phyloP scores from a whole-genome alignment of 225 moss, liverwort and hornwort species.

The Bryum argenteum region DNA sequence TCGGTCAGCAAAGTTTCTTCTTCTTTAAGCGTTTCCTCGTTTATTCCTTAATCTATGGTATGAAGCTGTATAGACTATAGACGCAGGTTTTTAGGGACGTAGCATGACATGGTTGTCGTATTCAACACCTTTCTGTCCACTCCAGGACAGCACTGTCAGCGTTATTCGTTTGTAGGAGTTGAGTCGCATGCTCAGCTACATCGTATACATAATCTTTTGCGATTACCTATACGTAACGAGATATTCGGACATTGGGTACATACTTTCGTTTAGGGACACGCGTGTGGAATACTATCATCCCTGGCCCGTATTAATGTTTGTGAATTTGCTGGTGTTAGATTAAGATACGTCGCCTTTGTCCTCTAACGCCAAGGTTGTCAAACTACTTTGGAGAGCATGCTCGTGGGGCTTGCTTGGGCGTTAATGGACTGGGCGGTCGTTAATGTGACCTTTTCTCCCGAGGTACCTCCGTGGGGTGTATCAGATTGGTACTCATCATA shows the following conservation, averaged over 20 bases:
- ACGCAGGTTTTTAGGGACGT: no score
- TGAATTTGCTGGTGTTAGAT: no score
- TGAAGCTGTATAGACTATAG: no score
- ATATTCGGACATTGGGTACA: background rate
- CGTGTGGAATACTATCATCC: background rate
- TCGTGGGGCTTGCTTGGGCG: no score
- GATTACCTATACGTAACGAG: background rate
- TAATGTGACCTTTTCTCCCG: conserved; percentile 1
- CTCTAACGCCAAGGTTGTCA: no score
- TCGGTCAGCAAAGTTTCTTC: background rate
- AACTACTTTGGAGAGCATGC: no score
- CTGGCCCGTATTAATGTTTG: background rate
- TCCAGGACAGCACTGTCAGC: background rate
- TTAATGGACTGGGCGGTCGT: background rate
- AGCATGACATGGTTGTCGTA: background rate
- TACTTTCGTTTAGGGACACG: conserved; percentile 1
- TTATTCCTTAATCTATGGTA: no score
- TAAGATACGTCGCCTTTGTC: no score
- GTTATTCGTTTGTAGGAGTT: conserved; percentile 1
- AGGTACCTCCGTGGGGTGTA: background rate
- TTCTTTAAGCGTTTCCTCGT: background rate
- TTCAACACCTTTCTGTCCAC: background rate
- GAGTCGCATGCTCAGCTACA: background rate
- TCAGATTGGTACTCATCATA: background rate
- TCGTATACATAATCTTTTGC: background rate